These are phyloP conservation scores for Trametes punicea DNA, from an alignment of 768 basidiomycete species.

Conservation along the genomic window DNA sequence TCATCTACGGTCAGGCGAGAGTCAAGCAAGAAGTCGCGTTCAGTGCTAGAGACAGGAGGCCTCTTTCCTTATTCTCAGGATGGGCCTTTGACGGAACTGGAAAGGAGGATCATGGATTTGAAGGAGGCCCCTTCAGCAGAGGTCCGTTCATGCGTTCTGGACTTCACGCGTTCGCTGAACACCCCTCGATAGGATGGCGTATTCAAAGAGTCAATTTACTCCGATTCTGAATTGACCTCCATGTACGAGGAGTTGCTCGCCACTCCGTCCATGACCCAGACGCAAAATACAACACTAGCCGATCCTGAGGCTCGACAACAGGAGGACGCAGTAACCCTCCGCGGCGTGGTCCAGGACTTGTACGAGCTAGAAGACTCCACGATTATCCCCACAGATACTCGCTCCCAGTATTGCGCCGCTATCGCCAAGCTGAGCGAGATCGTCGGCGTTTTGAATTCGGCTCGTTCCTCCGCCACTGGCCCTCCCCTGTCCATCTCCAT, in stretches of 20 bases:
- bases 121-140: constrained; percentile 11
- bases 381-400: constrained; percentile 3
- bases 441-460: background rate
- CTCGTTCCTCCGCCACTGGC: background rate
- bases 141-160: background rate
- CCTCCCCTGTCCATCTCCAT: background rate
- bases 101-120: constrained; percentile 21
- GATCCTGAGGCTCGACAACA: background rate
- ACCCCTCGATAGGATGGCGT: background rate
- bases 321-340: constrained; percentile 28
- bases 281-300: constrained; percentile 4
- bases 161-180: background rate
- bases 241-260: constrained; percentile 43
- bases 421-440: constrained; percentile 17
- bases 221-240: constrained; percentile 36
- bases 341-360: constrained; percentile 36
- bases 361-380: constrained; percentile 17
- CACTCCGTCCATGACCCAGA: constrained; percentile 20
- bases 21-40: background rate
- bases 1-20: background rate
- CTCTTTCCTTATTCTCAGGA: constrained; percentile 6
- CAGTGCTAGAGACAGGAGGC: background rate
- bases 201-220: constrained; percentile 20
- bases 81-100: constrained; percentile 14
- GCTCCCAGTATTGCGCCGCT: background rate